A percentile compares a stretch with the other conserved stretches of the same genome.
phyloP scores from a whole-genome alignment of 306 rosid genomes.

The Trifolium fragiferum region DNA sequence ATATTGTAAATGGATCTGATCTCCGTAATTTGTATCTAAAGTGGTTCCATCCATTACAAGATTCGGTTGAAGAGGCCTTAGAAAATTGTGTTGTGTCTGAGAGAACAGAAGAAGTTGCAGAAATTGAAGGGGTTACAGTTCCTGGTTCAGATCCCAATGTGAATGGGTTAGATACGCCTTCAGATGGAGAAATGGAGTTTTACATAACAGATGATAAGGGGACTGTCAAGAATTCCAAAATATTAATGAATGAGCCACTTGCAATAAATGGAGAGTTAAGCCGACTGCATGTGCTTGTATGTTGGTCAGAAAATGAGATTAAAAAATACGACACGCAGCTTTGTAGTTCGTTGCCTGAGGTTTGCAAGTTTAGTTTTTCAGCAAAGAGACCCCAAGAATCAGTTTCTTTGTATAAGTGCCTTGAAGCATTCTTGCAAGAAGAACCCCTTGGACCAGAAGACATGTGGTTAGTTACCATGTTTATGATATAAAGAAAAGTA shows the following conservation, averaged over 20 bases:
- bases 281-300: constrained; percentile 69
- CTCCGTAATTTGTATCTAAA: constrained; percentile 64
- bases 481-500: constrained; percentile 29
- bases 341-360: constrained; percentile 81
- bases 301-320: constrained; percentile 77
- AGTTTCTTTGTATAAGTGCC: constrained; percentile 89
- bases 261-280: constrained; percentile 51
- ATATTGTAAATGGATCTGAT: constrained; percentile 68
- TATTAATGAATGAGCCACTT: constrained; percentile 62
- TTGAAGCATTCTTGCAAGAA: constrained; percentile 95
- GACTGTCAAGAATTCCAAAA: constrained; percentile 55
- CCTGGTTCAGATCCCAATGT: constrained; percentile 49
- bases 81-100: constrained; percentile 50
- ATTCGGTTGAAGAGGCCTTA: constrained; percentile 49
- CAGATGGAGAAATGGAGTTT: constrained; percentile 67
- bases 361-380: constrained; percentile 74
- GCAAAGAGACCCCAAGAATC: constrained; percentile 82
- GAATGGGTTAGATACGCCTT: constrained; percentile 50
- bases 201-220: constrained; percentile 83
- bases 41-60: constrained; percentile 67
- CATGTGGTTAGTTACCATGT: constrained; percentile 82
- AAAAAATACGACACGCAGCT: constrained; percentile 61
- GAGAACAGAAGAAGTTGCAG: constrained; percentile 54
- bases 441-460: constrained; percentile 99
- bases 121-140: constrained; percentile 43